Evolutionary conservation across 2,329 filamentous ascomycete species (phyloP), one percentile per base, ranked within the genome.

Genomic region (Talaromyces sp.): DNA sequence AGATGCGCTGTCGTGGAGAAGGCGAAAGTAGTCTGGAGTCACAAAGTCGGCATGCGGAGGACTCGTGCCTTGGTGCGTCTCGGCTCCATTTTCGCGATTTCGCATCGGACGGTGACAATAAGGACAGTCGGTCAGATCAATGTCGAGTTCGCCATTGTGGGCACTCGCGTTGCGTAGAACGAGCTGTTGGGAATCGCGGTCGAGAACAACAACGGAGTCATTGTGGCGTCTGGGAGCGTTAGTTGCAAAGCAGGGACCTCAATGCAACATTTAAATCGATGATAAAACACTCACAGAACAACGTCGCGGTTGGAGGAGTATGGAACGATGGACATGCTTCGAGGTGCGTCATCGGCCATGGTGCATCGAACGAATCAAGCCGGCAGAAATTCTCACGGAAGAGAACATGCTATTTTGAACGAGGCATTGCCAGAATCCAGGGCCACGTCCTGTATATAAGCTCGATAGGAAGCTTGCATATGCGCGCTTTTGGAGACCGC

Each of bases 11-110:
- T 82, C 77, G 52, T 85, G 89, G 47, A 99, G 87, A 89, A 98
- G 93, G 70, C 91, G 91, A 76, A 99, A 99, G 80, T 99, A 99
- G 57, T 92, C 87, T 2, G 93, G 93, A 70, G 93, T 89, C 68
- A 97, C 90, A 72, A 93, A 98, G 61, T 88, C 84, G 55, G 89
- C 83, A 69, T 70, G 73, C 65, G 68, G 72, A 66, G 66, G 73
- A 22, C 51, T 62, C 22, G 64, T 49, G 44, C 73, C 72, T 63
- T 68, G 68, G 57, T 70, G 71, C n/a, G 65, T 62, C 22, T 73
- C 71, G 32, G 72, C 69, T 22, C 71, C 71, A 27, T 71, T 68
- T 51, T 84, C 82, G 19, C 65, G 82, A 73, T 75, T 87, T 32
- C 77, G 80, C 67, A 85, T 83, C 19, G 91, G 86, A 58, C 90